Conservation (phyloP, 2,329 filamentous ascomycete genomes). For the Leptographium galeiforme region DNA sequence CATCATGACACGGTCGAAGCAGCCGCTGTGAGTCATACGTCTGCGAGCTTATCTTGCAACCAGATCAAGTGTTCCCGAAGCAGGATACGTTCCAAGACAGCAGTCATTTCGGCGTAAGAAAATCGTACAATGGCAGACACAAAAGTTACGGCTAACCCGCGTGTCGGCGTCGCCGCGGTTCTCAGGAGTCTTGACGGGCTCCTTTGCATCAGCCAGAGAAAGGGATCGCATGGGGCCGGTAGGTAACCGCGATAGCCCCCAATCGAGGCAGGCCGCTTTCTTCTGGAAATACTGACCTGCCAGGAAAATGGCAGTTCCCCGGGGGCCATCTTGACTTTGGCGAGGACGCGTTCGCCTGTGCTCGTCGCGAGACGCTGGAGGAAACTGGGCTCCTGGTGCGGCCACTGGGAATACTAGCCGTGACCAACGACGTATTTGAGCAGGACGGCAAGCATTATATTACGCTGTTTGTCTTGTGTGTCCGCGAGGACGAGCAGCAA, state of each 20-base stretch:
- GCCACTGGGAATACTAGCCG: conserved; percentile 38
- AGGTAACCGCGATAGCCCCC: conserved; percentile 7
- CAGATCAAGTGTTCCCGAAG: no score
- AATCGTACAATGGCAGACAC: neutral
- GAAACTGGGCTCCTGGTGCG: conserved; percentile 52
- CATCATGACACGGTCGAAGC: no score
- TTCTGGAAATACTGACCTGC: neutral
- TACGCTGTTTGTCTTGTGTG: conserved; percentile 53
- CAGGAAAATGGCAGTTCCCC: conserved; percentile 43
- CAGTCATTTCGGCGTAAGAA: neutral
- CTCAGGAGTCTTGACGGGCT: conserved; percentile 28
- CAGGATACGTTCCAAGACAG: neutral
- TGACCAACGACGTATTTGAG: conserved; percentile 55
- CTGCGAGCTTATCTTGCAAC: no score
- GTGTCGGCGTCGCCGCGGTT: conserved; percentile 36
- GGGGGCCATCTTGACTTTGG: conserved; percentile 64
- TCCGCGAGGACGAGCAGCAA: conserved; percentile 29
- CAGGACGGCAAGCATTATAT: conserved; percentile 56
- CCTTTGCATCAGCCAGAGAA: conserved; percentile 33
- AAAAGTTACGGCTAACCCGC: conserved; percentile 10
- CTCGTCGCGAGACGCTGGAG: conserved; percentile 53
- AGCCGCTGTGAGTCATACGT: no score
- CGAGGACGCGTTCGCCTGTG: conserved; percentile 49
- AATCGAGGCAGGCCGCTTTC: neutral
- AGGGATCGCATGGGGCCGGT: conserved; percentile 36